These are phyloP conservation scores for Parastagonospora nodorum DNA, from an alignment of 2,329 filamentous ascomycete species.

Conservation along the genomic window DNA sequence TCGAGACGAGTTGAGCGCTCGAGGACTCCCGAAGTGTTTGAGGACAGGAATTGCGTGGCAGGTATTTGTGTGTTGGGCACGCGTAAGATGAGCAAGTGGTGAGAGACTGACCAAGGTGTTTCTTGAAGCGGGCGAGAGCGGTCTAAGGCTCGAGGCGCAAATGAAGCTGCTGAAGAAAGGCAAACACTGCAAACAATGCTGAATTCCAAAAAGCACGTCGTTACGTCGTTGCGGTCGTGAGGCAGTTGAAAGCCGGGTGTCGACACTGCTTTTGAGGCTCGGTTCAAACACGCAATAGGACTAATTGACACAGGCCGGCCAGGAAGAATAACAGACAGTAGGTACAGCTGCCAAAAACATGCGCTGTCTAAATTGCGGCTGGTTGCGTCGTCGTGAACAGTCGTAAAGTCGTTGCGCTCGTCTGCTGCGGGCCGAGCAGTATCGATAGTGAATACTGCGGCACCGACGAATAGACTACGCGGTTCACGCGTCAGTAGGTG, in stretches of 20 bases:
- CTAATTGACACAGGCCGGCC: conserved; percentile 34
- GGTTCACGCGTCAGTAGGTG: conserved; percentile 31
- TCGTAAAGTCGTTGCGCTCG: conserved; percentile 42
- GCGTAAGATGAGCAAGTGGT: background rate
- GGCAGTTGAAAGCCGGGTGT: conserved; percentile 25
- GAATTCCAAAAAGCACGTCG: conserved; percentile 46
- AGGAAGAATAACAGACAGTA: conserved; percentile 32
- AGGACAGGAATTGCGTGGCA: no score
- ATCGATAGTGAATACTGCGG: conserved; percentile 34
- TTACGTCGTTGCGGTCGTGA: conserved; percentile 49
- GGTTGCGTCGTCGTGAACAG: conserved; percentile 25
- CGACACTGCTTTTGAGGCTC: conserved; percentile 38
- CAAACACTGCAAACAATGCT: conserved; percentile 49
- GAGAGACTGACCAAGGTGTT: conserved; percentile 23
- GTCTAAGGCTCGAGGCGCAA: conserved; percentile 12
- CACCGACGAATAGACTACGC: conserved; percentile 32
- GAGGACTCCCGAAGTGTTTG: no score
- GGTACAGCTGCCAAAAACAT: conserved; percentile 21
- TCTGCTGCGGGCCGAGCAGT: conserved; percentile 38
- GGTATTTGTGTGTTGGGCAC: no score
- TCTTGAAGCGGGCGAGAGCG: conserved; percentile 16
- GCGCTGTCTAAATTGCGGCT: conserved; percentile 20
- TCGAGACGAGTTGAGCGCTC: background rate
- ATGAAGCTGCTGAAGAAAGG: conserved; percentile 23
- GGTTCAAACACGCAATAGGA: conserved; percentile 38